Evolutionary conservation across 495 filamentous ascomycete genomes (phyloP).

Genomic region (Aspergillus nidulans): DNA sequence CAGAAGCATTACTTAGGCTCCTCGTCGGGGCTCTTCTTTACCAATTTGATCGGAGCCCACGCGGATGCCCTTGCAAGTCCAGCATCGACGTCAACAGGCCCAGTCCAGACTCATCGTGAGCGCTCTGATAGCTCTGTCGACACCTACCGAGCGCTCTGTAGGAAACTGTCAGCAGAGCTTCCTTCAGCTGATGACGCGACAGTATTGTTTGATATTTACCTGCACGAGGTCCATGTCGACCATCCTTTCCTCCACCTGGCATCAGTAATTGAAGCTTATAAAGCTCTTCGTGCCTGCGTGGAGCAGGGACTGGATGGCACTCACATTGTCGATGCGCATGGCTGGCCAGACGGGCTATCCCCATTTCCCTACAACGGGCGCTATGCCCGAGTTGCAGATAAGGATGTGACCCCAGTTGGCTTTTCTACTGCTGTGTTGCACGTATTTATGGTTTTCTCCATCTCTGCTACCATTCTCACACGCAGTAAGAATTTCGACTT

Average conservation of each 20-base stretch:
- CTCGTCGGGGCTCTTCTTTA: conserved; percentile 23
- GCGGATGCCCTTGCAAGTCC: neutral
- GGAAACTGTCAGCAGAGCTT: neutral
- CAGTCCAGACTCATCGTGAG: neutral
- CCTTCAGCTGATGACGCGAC: conserved; percentile 16
- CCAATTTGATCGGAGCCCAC: conserved; percentile 19
- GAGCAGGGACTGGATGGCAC: conserved; percentile 4
- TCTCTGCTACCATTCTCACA: conserved; percentile 21
- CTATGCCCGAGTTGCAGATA: neutral
- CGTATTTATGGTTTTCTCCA: conserved; percentile 21
- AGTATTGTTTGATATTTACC: conserved; percentile 18
- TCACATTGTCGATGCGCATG: conserved; percentile 12
- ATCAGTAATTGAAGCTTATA: conserved; percentile 21
- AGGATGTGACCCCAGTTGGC: conserved; percentile 14
- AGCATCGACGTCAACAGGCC: neutral
- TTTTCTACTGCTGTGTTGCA: conserved; percentile 19
- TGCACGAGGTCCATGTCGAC: conserved; percentile 23
- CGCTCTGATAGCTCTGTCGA: neutral
- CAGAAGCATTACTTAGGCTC: conserved; percentile 25
- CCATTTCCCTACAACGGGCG: neutral
- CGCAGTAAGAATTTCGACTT: conserved; percentile 24
- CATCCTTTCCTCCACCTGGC: conserved; percentile 21
- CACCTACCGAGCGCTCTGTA: neutral
- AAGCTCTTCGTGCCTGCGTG: conserved; percentile 15
- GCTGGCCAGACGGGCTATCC: conserved; percentile 15